Base-by-base conservation (phyloP, 2,329 filamentous ascomycete genomes). In the Penicillium psychrosexuale region DNA sequence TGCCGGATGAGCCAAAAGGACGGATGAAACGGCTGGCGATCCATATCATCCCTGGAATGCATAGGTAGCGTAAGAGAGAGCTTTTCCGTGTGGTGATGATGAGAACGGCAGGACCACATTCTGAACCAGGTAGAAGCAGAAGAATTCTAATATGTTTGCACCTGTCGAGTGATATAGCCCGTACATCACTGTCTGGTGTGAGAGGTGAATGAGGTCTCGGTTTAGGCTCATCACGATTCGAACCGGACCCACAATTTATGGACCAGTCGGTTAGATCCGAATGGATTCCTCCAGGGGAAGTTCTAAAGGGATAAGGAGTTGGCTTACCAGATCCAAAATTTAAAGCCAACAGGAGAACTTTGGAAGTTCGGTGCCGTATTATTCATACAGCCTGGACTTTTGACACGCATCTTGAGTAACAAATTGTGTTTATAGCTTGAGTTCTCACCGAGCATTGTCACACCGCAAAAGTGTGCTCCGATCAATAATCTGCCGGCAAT, bases 11-110 rank as follows among this genome's bases (percentile, higher is more conserved):
- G 34, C 48, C 56, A 34, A 56, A 52, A 2, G 56, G 52, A 5
- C 36, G 45, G 22, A 56, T 56, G n/a, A 58, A 58, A 2, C 49
- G 46, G 38, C 47, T 48, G 28, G 50, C 53, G 22, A 46, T 42
- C 46, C 49, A 59, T 17, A 49, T 28, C 53, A 59, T 45, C 22
- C 27, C 50, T 31, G 43, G 42, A 22, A 59, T 44, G 24, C 42
- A 47, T 7, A 53, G n/a, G 36, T 42, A 51, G 6, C 56, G 56
- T 19, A 56, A 12, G 4, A 38, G 42, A 3, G 56, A 59, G 45
- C 31, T 3, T 44, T 59, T 59, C 17, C 36, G 53, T 4, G 56
- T 54, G 9, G 38, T 47, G 37, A 55, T 38, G 17, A 55, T 19
- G 31, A 53, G n/a, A 9, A 13, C 4, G 11, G 39, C 54, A 11